phyloP scores from a whole-genome alignment of 176 grass and related monocot species.

The Coix lacrymajobi region DNA sequence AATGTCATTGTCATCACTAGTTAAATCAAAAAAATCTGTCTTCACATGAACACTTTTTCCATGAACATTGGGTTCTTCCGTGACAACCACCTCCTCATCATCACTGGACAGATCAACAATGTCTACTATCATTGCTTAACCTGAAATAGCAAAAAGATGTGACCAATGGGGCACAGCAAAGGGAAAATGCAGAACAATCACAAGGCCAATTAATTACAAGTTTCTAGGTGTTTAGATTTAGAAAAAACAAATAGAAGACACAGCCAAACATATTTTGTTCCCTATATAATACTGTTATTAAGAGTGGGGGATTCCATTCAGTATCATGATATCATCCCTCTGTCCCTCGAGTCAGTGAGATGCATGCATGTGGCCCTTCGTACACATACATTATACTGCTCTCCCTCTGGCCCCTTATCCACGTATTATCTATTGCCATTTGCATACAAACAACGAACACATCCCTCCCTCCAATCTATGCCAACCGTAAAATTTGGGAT shows the following conservation, averaged over 20 bases:
- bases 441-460: neutral
- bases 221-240: neutral
- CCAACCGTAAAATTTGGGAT: neutral
- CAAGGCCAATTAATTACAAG: neutral
- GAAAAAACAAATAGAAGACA: neutral
- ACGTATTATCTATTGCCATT: neutral
- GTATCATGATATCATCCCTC: neutral
- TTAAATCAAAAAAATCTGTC: conserved; percentile 3
- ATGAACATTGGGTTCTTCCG: neutral
- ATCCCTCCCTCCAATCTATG: neutral
- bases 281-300: neutral
- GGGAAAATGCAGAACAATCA: neutral
- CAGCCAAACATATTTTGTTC: neutral
- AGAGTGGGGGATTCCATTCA: neutral
- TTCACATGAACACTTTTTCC: neutral
- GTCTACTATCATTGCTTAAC: conserved; percentile 21
- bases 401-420: neutral
- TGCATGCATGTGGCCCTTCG: neutral
- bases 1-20: neutral
- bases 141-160: neutral
- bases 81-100: neutral
- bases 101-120: conserved; percentile 26
- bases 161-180: neutral
- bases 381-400: neutral
- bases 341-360: neutral